phyloP scores from a whole-genome alignment of 768 basidiomycete genomes.

The Kwoniella bestiolae region DNA sequence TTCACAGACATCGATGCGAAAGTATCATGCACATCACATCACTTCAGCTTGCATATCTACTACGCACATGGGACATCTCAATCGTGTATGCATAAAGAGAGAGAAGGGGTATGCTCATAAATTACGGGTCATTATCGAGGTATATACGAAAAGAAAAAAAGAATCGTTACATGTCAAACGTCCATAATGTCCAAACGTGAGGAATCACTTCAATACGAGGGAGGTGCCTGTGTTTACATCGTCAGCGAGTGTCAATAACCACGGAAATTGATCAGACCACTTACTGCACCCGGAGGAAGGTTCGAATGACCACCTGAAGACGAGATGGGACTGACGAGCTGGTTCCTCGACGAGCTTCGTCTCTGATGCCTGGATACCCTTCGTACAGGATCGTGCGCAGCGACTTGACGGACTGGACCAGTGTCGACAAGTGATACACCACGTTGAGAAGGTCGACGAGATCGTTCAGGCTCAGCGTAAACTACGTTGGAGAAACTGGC shows the following conservation, averaged over 20 bases:
- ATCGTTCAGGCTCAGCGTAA: slow-evolving; percentile 59
- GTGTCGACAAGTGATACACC: slow-evolving; percentile 80
- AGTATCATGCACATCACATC: too few species aligned
- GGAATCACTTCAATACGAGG: slow-evolving; percentile 3
- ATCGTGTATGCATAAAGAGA: slow-evolving; percentile 25
- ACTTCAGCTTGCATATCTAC: not conserved
- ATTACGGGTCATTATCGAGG: slow-evolving; percentile 7
- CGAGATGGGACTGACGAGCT: slow-evolving; percentile 40
- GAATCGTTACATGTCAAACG: slow-evolving; percentile 17
- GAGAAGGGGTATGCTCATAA: not conserved
- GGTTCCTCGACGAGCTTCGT: slow-evolving; percentile 41
- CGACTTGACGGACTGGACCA: slow-evolving; percentile 78
- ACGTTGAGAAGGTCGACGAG: slow-evolving; percentile 62
- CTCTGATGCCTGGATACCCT: slow-evolving; percentile 69
- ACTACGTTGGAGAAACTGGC: slow-evolving; percentile 31
- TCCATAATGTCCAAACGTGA: slow-evolving; percentile 10
- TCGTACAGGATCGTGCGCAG: slow-evolving; percentile 63
- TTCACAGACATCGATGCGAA: too few species aligned
- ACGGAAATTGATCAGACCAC: slow-evolving; percentile 4
- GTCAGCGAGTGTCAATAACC: slow-evolving; percentile 1
- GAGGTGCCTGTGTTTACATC: slow-evolving; percentile 3
- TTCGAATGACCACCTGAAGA: slow-evolving; percentile 27
- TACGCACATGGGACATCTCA: not conserved
- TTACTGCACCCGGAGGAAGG: slow-evolving; percentile 55
- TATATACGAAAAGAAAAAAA: not conserved